Percentiles rank a stretch among this genome's conserved stretches.
Evolutionary conservation across 345 rosid species (phyloP).

Genomic region (Sonneratia alba): DNA sequence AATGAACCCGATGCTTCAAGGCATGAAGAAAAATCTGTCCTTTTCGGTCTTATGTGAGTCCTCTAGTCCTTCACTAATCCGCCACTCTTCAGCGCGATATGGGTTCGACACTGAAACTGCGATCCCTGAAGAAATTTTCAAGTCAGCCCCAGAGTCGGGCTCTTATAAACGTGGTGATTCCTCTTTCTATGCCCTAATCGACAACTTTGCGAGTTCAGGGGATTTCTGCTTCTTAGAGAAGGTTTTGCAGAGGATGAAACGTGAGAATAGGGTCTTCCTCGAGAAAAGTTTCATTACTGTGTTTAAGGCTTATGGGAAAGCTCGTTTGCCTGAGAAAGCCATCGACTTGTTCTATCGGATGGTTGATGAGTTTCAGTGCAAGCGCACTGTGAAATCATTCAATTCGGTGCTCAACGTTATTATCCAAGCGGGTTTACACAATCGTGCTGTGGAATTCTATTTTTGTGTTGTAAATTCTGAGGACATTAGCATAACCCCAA

Average conservation of each 20-base stretch:
- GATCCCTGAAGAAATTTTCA: constrained; percentile 42
- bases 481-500: constrained; percentile 40
- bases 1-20: background rate
- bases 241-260: constrained; percentile 48
- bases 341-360: constrained; percentile 56
- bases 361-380: constrained; percentile 59
- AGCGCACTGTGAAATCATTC: constrained; percentile 63
- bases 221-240: constrained; percentile 53
- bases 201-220: constrained; percentile 39
- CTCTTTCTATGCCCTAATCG: constrained; percentile 57
- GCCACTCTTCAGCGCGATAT: constrained; percentile 17
- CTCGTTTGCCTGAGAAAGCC: constrained; percentile 52
- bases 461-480: constrained; percentile 35
- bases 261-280: constrained; percentile 43
- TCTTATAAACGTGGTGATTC: constrained; percentile 68
- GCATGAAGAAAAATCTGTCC: background rate
- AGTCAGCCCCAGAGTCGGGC: constrained; percentile 44
- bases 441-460: constrained; percentile 62
- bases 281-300: constrained; percentile 51
- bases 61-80: background rate
- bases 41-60: background rate
- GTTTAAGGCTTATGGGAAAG: constrained; percentile 71
- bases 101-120: constrained; percentile 25
- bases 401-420: constrained; percentile 78
- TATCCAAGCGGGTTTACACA: constrained; percentile 41